Evolutionary conservation across 306 rosid species (phyloP), one percentile per base, ranked within the genome.

Genomic region (Malus asiatica): DNA sequence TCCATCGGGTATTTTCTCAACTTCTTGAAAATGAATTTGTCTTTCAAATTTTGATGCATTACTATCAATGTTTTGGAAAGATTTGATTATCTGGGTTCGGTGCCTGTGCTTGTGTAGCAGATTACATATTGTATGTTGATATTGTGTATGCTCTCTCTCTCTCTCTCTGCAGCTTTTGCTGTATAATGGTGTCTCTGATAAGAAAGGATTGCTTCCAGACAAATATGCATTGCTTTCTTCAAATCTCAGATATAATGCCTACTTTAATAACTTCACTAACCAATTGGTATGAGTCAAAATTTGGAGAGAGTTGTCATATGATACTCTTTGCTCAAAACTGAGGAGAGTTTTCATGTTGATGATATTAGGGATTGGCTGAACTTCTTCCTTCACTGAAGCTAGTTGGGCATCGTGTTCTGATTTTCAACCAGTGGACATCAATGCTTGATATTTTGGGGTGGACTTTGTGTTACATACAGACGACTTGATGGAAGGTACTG

Each of bases 401-500:
- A 73, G 86, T 72, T 73, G 97, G 98, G 63, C 98, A 90, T 79
- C 96, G 96, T 12, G 97, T 85, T 67, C 81, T 94, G 80, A 94
- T 94, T 69, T 94, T 94, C 75, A 92, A 97, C 84, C 98, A 94
- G 77, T 94, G 98, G 98, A 94, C 98, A 7, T 94, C 98, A 68
- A 94, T 94, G 98, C 97, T 94, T 76, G 97, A 94, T 83, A 88
- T 94, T 75, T 83, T 94, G 84, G 98, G 92, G 84, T 94, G 97
- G 98, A 81, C 89, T 55, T 88, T 94, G 86, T 67, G 79, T 94
- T 67, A 86, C 90, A 70, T 94, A 94, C 66, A 92, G 78, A 81
- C 93, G 97, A 55, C 97, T 94, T 58, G 98, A 94, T 89, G 98
- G 98, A 86, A 94, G 98, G 98, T 91, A 91, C 22, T n/a, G 29